phyloP scores from a whole-genome alignment of 2,329 filamentous ascomycete species.

The Apiospora arundinis region DNA sequence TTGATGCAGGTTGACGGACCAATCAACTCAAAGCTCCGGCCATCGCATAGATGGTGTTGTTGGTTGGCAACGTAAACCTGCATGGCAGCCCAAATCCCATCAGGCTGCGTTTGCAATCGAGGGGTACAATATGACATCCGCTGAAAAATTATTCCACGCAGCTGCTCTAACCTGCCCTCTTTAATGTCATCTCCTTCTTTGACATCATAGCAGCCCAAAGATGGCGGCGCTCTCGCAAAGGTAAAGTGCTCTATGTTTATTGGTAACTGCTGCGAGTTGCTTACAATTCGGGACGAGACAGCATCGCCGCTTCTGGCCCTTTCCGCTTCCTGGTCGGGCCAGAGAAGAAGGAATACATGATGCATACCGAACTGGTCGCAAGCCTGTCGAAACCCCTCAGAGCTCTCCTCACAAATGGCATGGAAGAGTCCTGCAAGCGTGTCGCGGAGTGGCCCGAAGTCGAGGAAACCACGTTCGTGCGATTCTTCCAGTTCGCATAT shows the following conservation, averaged over 20 bases:
- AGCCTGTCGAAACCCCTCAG: slow-evolving; percentile 50
- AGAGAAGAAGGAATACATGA: slow-evolving; percentile 50
- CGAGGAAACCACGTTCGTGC: slow-evolving; percentile 54
- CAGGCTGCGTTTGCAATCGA: background rate
- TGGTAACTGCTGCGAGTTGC: background rate
- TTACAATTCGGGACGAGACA: slow-evolving; percentile 27
- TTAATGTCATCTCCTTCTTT: background rate
- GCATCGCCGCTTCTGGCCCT: slow-evolving; percentile 46
- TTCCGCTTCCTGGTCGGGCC: slow-evolving; percentile 54
- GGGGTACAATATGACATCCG: background rate
- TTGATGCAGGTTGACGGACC: background rate
- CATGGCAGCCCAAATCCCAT: background rate
- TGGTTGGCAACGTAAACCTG: background rate
- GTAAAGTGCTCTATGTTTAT: background rate
- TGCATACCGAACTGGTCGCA: slow-evolving; percentile 51
- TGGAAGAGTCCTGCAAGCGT: slow-evolving; percentile 49
- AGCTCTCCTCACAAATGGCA: slow-evolving; percentile 51
- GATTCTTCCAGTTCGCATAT: slow-evolving; percentile 56
- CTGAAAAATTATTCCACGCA: background rate
- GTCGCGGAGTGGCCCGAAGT: slow-evolving; percentile 50
- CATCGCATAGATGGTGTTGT: background rate
- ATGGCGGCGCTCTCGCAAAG: background rate
- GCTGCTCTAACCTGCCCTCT: background rate
- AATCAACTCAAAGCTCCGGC: background rate
- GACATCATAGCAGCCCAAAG: background rate